Conservation (phyloP, 176 grass and related monocot species). For the barley (Hordeum vulgare) region MorexV3_pseudomolecules_assembly NC_058523.1:518442647-518443146, state of each 20-base stretch:
- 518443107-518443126: neutral
- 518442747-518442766: no score
- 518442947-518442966: neutral
- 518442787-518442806: neutral
- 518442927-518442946: neutral
- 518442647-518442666: no score
- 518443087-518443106: slow-evolving; percentile 6
- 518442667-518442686: neutral
- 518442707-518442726: neutral
- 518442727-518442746: no score
- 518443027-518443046: neutral
- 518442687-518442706: neutral
- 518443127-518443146: neutral
- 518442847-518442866: neutral
- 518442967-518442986: neutral
- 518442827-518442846: neutral
- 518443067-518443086: slow-evolving; percentile 16
- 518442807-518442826: neutral
- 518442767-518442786: neutral
- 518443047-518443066: slow-evolving; percentile 31
- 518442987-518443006: slow-evolving; percentile 8
- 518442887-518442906: neutral
- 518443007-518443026: neutral
- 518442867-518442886: neutral
- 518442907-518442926: neutral